Conservation (phyloP, 2,329 filamentous ascomycete genomes). For the Elsinoe necatrix region DNA sequence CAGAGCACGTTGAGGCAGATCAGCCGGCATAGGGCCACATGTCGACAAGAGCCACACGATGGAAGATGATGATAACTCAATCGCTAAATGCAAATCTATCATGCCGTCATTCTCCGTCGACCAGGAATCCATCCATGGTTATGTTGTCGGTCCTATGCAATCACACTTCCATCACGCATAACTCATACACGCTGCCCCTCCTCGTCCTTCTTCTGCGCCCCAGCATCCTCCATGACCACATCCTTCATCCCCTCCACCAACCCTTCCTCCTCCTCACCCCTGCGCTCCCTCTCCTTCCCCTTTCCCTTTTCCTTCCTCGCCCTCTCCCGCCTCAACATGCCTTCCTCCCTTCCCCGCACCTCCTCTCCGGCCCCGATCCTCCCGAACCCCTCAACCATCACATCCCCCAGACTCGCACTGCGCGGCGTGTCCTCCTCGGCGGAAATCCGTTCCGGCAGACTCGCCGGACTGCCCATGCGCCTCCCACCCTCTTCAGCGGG, state of each 20-base stretch:
- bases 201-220: neutral
- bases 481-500: slow-evolving; percentile 31
- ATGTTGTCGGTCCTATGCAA: neutral
- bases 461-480: neutral
- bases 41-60: neutral
- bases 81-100: slow-evolving; percentile 6
- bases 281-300: neutral
- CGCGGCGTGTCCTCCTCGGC: neutral
- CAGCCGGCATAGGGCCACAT: neutral
- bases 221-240: slow-evolving; percentile 10
- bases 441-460: neutral
- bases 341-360: neutral
- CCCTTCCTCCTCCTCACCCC: neutral
- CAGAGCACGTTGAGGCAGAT: neutral
- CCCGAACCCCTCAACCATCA: slow-evolving; percentile 12
- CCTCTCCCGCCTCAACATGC: neutral
- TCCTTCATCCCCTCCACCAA: slow-evolving; percentile 2
- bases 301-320: neutral
- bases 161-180: neutral
- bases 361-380: neutral
- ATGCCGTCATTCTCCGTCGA: neutral
- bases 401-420: slow-evolving; percentile 5
- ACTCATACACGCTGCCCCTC: neutral
- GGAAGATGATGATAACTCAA: neutral
- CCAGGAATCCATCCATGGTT: neutral